Conservation (phyloP, 192 early-diverging fungal genomes). For the Coemansia sp. region DNA sequence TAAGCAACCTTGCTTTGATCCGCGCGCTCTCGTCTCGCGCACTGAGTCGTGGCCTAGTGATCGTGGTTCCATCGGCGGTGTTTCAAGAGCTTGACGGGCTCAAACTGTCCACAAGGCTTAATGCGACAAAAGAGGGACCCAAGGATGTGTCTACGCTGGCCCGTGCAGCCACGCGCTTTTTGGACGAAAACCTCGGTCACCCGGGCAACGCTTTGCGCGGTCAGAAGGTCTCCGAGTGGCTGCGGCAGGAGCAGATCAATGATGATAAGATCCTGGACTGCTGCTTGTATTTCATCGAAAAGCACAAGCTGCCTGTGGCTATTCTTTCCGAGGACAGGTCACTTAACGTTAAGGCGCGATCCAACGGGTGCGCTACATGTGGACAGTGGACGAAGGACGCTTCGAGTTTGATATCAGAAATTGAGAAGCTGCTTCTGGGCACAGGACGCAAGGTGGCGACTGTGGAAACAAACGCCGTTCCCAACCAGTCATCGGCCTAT, state of each 20-base stretch:
- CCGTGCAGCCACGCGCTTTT: conserved; percentile 31
- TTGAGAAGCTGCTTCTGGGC: conserved; percentile 5
- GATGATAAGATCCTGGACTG: conserved; percentile 48
- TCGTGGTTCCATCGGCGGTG: conserved; percentile 41
- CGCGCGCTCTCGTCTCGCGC: conserved; percentile 10
- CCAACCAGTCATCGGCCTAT: too few species aligned
- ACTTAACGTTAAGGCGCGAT: conserved; percentile 34
- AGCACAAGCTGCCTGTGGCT: conserved; percentile 24
- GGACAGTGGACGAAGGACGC: conserved; percentile 18
- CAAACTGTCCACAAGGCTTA: conserved; percentile 10
- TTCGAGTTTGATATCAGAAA: conserved; percentile 12
- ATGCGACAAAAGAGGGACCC: not conserved
- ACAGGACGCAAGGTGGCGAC: not conserved
- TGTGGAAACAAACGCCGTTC: not conserved
- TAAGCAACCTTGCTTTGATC: conserved; percentile 26
- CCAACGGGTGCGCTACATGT: conserved; percentile 39
- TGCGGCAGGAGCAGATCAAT: conserved; percentile 20
- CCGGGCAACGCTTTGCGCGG: conserved; percentile 25
- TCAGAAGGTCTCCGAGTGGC: conserved; percentile 39
- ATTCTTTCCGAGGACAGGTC: conserved; percentile 40
- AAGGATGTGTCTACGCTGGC: conserved; percentile 15
- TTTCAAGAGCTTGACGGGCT: conserved; percentile 43
- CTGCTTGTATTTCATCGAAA: conserved; percentile 42
- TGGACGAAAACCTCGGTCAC: conserved; percentile 20
- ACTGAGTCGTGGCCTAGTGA: conserved; percentile 7